These are phyloP conservation scores for Orbilia quercus DNA, from an alignment of 2,329 filamentous ascomycete genomes.

Conservation along the genomic window DNA sequence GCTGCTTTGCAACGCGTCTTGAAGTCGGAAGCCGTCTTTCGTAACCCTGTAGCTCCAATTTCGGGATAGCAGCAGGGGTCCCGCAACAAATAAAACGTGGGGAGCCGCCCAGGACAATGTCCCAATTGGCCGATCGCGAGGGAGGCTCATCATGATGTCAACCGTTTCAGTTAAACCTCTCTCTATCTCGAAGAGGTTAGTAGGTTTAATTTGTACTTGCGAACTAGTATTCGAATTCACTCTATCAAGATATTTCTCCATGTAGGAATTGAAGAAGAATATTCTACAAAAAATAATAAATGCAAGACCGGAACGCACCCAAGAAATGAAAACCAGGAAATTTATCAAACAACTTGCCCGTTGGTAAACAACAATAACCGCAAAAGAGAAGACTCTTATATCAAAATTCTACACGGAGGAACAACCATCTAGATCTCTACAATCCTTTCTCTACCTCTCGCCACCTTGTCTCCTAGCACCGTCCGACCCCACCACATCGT, in stretches of 20 bases:
- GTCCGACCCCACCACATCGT: slow-evolving; percentile 35
- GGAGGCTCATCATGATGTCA: background rate
- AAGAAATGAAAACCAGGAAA: background rate
- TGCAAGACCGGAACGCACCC: background rate
- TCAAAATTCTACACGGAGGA: background rate
- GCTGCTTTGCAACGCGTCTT: too few species aligned
- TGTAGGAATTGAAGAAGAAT: slow-evolving; percentile 11
- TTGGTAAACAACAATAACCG: background rate
- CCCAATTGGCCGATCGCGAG: background rate
- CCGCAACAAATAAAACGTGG: background rate
- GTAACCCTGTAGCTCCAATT: background rate
- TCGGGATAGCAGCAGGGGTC: background rate
- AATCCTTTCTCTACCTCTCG: background rate
- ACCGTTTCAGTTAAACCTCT: too few species aligned
- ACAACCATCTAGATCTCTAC: background rate
- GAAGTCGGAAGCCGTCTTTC: background rate
- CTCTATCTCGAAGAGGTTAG: too few species aligned
- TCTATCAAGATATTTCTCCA: background rate
- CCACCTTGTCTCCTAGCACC: slow-evolving; percentile 14
- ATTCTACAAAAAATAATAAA: background rate
- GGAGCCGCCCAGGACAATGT: too few species aligned
- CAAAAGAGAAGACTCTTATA: background rate
- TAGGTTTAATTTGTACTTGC: too few species aligned
- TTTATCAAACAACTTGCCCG: background rate
- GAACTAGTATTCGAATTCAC: background rate